Evolutionary conservation across 768 basidiomycete genomes (phyloP).

Genomic region (Termitomyces sp.): DNA sequence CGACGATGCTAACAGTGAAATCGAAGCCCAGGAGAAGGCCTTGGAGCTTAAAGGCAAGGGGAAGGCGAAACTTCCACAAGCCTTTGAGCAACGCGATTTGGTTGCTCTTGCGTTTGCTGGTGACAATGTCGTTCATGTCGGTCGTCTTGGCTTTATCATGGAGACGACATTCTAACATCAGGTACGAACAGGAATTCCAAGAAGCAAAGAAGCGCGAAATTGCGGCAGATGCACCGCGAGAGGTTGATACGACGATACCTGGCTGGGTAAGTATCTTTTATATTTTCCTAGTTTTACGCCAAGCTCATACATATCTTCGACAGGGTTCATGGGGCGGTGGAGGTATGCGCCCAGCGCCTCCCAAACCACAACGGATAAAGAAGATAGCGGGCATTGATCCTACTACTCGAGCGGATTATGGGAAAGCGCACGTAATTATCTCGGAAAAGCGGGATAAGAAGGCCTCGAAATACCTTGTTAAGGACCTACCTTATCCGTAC

Average conservation of each 20-base stretch:
- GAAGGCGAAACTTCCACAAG: slow-evolving; percentile 48
- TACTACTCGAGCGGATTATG: slow-evolving; percentile 75
- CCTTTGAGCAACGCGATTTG: slow-evolving; percentile 88
- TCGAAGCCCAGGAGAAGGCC: slow-evolving; percentile 64
- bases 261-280: slow-evolving; percentile 78
- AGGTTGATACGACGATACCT: slow-evolving; percentile 86
- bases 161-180: background rate
- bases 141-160: slow-evolving; percentile 20
- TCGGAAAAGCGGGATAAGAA: slow-evolving; percentile 96
- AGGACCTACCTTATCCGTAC: slow-evolving; percentile 93
- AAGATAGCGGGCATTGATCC: slow-evolving; percentile 82
- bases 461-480: slow-evolving; percentile 83
- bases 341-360: slow-evolving; percentile 58
- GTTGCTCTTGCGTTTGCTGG: slow-evolving; percentile 96
- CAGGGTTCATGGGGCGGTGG: slow-evolving; percentile 93
- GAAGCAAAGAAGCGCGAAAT: slow-evolving; percentile 81
- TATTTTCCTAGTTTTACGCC: background rate
- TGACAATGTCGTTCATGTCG: slow-evolving; percentile 90
- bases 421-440: slow-evolving; percentile 88
- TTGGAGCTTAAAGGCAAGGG: slow-evolving; percentile 42
- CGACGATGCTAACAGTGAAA: slow-evolving; percentile 61
- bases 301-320: slow-evolving; percentile 5
- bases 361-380: slow-evolving; percentile 75
- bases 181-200: slow-evolving; percentile 68
- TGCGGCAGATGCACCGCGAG: slow-evolving; percentile 81